These are phyloP conservation scores for Aspergillus sp. DNA, from an alignment of 2,329 filamentous ascomycete genomes.

Conservation along the genomic window DNA sequence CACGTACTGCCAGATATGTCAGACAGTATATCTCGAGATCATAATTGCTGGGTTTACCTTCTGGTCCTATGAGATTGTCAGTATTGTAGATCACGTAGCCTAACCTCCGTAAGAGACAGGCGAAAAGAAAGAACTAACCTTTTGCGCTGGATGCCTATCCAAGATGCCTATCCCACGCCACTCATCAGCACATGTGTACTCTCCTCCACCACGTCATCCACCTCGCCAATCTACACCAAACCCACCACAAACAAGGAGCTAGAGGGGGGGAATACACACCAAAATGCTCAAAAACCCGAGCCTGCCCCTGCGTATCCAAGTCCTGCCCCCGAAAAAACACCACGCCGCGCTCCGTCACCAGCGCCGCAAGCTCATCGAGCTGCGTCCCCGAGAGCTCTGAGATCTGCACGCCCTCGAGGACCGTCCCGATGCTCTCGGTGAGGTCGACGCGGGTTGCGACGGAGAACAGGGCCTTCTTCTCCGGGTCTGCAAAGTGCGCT, in stretches of 20 bases:
- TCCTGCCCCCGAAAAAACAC: conserved; percentile 54
- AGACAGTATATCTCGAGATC: too few relatives aligned
- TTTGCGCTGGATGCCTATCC: conserved; percentile 4
- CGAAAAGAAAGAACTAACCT: neutral
- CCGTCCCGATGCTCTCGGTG: conserved; percentile 46
- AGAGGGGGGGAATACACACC: conserved; percentile 29
- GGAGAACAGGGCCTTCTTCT: conserved; percentile 45
- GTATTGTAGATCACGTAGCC: too few relatives aligned
- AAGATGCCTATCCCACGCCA: neutral
- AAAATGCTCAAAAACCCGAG: conserved; percentile 54
- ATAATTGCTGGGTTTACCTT: neutral
- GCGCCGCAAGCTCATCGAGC: conserved; percentile 56
- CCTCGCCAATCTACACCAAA: too few relatives aligned
- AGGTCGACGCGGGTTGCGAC: conserved; percentile 35
- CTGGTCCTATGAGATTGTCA: neutral
- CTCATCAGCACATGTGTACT: too few relatives aligned
- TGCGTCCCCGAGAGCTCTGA: conserved; percentile 51
- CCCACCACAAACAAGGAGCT: too few relatives aligned
- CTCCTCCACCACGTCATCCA: too few relatives aligned
- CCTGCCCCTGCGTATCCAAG: conserved; percentile 37
- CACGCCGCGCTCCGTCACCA: conserved; percentile 54
- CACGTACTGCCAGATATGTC: conserved; percentile 36
- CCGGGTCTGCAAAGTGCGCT: conserved; percentile 42
- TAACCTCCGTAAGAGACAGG: too few relatives aligned
- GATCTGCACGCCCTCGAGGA: conserved; percentile 48